Evolutionary conservation across 768 basidiomycete genomes (phyloP).

Genomic region (Pleurotus tuber-regium): DNA sequence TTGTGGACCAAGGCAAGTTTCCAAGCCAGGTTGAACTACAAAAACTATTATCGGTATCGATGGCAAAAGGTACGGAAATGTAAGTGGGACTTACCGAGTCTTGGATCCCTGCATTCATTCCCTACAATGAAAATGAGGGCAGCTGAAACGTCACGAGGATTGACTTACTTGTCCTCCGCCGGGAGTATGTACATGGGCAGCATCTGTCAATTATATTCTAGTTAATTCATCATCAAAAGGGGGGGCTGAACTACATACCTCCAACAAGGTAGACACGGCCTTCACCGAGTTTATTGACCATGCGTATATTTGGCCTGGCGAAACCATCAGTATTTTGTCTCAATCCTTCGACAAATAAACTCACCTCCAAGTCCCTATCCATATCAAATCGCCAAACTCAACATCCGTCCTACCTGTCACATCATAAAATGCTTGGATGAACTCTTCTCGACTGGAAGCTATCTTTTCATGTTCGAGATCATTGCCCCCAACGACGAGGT

Average conservation of each 20-base stretch:
- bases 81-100: constrained; percentile 14
- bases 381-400: no score
- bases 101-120: constrained; percentile 15
- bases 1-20: constrained; percentile 21
- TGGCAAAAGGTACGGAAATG: constrained; percentile 10
- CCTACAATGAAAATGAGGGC: background rate
- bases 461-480: no score
- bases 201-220: constrained; percentile 13
- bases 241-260: constrained; percentile 22
- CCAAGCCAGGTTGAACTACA: constrained; percentile 26
- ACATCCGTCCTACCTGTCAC: no score
- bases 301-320: constrained; percentile 37
- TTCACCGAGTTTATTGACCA: constrained; percentile 32
- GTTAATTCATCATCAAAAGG: background rate
- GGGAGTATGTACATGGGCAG: constrained; percentile 20
- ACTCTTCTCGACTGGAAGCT: no score
- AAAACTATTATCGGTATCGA: background rate
- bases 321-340: no score
- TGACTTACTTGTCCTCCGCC: constrained; percentile 22
- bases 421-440: no score
- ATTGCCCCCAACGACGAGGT: no score
- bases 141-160: no score
- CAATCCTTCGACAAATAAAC: no score
- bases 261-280: constrained; percentile 39
- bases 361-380: no score